Evolutionary conservation across 352 stramenopile genomes (phyloP), one percentile per base, ranked within the genome.

Genomic region (Albugo candida): DNA sequence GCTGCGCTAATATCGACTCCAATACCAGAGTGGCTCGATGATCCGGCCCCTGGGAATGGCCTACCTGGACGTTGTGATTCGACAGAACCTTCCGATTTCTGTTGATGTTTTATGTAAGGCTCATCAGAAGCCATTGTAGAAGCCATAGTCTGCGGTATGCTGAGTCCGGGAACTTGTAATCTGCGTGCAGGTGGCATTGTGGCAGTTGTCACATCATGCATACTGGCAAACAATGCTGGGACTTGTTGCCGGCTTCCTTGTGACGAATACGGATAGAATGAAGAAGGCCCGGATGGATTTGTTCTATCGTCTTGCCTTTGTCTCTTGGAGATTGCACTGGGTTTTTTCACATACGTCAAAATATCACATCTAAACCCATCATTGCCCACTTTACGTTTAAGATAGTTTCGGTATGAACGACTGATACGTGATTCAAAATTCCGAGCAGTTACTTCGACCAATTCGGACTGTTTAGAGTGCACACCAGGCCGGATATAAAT

Each of bases 381-480:
- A 11, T 40, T 54, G n/a, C 53, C 37, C 13, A 58, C 54, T 52
- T 82, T 83, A 51, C 68, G 65, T 58, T 83, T 83, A 51, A 87
- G 64, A 47, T 73, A 84, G 41, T 87, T 87, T 40, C 67, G 69
- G 56, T 80, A 84, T 21, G 68, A 77, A 45, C 76, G 66, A 49
- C 66, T 62, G 45, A 87, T 66, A 24, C 75, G 72, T 14, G 55
- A 57, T 49, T 82, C 67, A 51, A 87, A 87, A 54, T 84, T 87
- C 24, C 42, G 52, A 19, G 65, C 50, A 11, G 58, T 67, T 51
- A 87, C 63, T 46, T 77, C 56, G 46, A 87, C 72, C 42, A 84
- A 64, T 49, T 84, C 75, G n/a, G 70, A 63, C 54, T 87, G 75
- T 51, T 83, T 87, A 21, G 75, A 84, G 56, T 84, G 72, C 39